Evolutionary conservation across 2,329 filamentous ascomycete genomes (phyloP).

Genomic region (Aspergillus quadrilineatus): DNA sequence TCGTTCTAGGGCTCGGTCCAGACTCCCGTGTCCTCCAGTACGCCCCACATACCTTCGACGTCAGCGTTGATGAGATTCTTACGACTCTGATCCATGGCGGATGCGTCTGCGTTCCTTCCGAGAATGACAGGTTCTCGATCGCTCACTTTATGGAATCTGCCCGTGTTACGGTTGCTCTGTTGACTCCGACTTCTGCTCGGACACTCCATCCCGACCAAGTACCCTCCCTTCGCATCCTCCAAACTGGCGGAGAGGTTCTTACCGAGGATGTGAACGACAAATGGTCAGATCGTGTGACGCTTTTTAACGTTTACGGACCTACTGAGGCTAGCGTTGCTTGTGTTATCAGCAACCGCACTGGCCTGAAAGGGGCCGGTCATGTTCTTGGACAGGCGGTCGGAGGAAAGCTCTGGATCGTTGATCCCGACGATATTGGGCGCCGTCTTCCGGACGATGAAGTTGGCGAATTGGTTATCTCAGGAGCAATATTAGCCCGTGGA

Average conservation of each 20-base stretch:
- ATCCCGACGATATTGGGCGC: conserved; percentile 4
- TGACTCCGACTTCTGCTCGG: conserved; percentile 38
- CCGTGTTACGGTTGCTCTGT: conserved; percentile 34
- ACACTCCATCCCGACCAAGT: conserved; percentile 28
- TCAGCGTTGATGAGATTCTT: conserved; percentile 13
- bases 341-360: conserved; percentile 5
- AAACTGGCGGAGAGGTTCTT: conserved; percentile 28
- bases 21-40: conserved; percentile 10
- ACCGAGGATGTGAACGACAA: conserved; percentile 35
- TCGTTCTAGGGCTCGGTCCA: neutral
- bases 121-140: conserved; percentile 14
- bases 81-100: conserved; percentile 13
- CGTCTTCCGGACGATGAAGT: conserved; percentile 37
- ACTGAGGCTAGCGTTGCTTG: conserved; percentile 17
- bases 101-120: conserved; percentile 20
- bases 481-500: conserved; percentile 28
- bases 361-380: conserved; percentile 6
- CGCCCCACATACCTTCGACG: conserved; percentile 16
- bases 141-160: conserved; percentile 39
- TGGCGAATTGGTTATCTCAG: conserved; percentile 45
- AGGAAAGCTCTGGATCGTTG: conserved; percentile 15
- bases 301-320: conserved; percentile 32
- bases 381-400: conserved; percentile 4
- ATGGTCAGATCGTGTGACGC: conserved; percentile 36
- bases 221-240: conserved; percentile 37